Base-by-base conservation (phyloP, 2,329 filamentous ascomycete genomes). In the Fusarium agapanthi region DNA sequence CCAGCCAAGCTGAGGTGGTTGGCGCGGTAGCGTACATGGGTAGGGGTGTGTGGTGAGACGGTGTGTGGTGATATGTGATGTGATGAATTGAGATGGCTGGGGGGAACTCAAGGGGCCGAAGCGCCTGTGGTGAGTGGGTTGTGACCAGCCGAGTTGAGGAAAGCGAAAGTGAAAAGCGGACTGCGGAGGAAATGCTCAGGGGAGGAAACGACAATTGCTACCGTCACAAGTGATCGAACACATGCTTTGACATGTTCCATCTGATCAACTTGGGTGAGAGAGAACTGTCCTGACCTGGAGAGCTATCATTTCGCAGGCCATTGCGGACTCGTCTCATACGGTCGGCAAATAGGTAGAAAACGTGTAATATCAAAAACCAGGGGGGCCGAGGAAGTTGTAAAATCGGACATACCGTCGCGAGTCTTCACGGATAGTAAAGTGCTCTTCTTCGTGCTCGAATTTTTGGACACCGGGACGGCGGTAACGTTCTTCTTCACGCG, bases 401-500 rank as follows among this genome's bases (percentile, higher is more conserved):
- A 72, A 45, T 55, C 26, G 41, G 38, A 86, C 87, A 83, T 78
- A 90, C 88, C 84, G 86, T 81, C 82, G 70, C 35, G 57, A 83
- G 75, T 89, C 85, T 80, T 90, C 85, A 74, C 82, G 83, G 71
- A 81, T 66, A 56, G 70, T 79, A 78, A 81, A 79, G 62, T 77
- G 71, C 55, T 76, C 73, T 73, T 76, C 67, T 65, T 76, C 51
- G 59, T 69, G 73, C 50, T 77, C 65, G 81, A 71, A 72, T 43
- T 78, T 63, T 80, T 86, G 86, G 85, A 86, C 87, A 81, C 88
- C 89, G 87, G 92, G 89, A 89, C 91, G 91, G 87, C 88, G 91
- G 86, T 91, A 87, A 84, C 86, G 89, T 84, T 95, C 90, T 87
- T 93, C 90, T 86, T 93, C 90, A 86, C 88, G 90, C 86, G 93